Base-by-base conservation (phyloP, 768 basidiomycete species). In the Ephemerocybe angulata region DNA sequence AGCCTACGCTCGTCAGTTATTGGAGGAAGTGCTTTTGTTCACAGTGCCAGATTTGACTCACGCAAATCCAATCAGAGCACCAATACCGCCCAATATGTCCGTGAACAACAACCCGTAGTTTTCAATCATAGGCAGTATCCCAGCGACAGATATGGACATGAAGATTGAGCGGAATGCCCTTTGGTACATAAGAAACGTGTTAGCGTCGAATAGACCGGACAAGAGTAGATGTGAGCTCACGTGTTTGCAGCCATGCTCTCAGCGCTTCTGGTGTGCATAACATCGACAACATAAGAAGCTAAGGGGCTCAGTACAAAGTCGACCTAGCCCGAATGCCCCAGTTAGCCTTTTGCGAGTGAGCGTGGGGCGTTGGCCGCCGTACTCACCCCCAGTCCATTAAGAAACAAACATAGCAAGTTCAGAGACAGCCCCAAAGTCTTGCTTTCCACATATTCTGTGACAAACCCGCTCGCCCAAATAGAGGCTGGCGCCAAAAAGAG, bases 321-420 rank as follows among this genome's bases (percentile, higher is more conserved):
- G 17, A 84, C 77, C 85, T 87, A n/a, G 46, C 12, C 30, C 38
- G 15, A 43, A 13, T 3, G 10, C 22, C 44, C 24, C 27, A 21
- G 8, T 53, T 30, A n/a, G 25, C 41, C 21, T 21, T 6, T 12
- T 21, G 7, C 4, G 12, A 15, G 46, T 38, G 25, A 29, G 10
- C 12, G 17, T 35, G 38, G 33, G 19, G 28, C n/a, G n/a, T n/a
- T n/a, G n/a, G n/a, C n/a, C n/a, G n/a, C n/a, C n/a, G n/a, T 17
- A 72, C 76, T 50, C 61, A 88, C 87, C 24, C 87, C 86, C 19
- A 86, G 29, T 13, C 86, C 85, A 53, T 86, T 87, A 37, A 80
- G 52, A 60, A 87, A 88, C 7, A 90, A 61, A 55, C 79, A 85
- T 0, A 79, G 21, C 4, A 87, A 67, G 58, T 76, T 80, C 11